Percentiles rank a stretch among this genome's conserved stretches.
These are phyloP conservation scores for Silene conica DNA, from an alignment of 148 eudicot species.

Conservation along the genomic window DNA sequence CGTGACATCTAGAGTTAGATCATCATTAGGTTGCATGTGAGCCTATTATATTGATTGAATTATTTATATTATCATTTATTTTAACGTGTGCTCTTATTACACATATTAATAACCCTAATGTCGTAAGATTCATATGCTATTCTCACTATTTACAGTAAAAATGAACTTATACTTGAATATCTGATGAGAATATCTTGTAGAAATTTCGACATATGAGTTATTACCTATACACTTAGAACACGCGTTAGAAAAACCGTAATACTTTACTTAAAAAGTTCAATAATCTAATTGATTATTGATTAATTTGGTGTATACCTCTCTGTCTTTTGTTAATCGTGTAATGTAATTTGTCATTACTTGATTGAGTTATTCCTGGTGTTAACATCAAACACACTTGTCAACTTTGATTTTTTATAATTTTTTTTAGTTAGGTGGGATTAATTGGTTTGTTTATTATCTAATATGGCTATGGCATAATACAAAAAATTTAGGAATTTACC, in stretches of 20 bases:
- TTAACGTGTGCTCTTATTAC: too few relatives aligned
- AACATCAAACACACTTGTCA: not conserved
- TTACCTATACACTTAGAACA: too few relatives aligned
- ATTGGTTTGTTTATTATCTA: not conserved
- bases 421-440: not conserved
- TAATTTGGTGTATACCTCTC: not conserved
- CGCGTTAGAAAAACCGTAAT: too few relatives aligned
- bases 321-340: not conserved
- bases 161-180: too few relatives aligned
- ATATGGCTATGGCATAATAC: not conserved
- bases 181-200: too few relatives aligned
- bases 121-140: too few relatives aligned
- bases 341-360: not conserved
- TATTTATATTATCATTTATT: not conserved
- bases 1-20: not conserved
- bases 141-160: too few relatives aligned
- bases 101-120: too few relatives aligned
- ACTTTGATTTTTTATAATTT: too few relatives aligned
- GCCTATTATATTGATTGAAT: not conserved
- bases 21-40: conserved; percentile 24
- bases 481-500: not conserved
- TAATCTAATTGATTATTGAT: not conserved
- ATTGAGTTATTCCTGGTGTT: not conserved
- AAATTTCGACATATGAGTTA: too few relatives aligned
- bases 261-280: conserved; percentile 1